Percentiles rank a stretch among this genome's conserved stretches.
phyloP scores from a whole-genome alignment of 139 green algal species.

The Tetraselmis chui region DNA sequence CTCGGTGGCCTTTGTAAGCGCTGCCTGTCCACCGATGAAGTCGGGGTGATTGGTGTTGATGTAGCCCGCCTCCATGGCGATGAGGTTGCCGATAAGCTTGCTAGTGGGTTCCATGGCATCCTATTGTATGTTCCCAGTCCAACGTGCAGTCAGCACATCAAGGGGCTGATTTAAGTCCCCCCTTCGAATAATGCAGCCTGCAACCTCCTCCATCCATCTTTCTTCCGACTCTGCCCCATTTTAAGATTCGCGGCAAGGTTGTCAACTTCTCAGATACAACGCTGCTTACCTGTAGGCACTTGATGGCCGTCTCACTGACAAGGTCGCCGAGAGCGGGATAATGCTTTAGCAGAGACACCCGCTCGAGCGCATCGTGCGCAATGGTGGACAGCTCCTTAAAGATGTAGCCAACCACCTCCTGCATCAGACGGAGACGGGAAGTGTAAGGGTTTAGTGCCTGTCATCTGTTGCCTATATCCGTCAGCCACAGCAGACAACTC shows the following conservation, averaged over 20 bases:
- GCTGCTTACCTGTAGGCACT: not conserved
- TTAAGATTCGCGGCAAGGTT: too few relatives aligned
- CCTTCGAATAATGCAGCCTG: too few relatives aligned
- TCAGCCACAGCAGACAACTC: too few relatives aligned
- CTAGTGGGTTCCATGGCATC: not conserved
- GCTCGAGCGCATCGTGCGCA: not conserved
- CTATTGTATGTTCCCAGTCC: too few relatives aligned
- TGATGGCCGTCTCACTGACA: not conserved
- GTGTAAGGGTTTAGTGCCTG: too few relatives aligned
- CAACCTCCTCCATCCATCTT: too few relatives aligned
- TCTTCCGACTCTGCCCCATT: too few relatives aligned
- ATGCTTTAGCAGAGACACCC: not conserved
- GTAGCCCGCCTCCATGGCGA: not conserved
- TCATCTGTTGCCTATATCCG: too few relatives aligned
- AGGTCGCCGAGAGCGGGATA: not conserved
- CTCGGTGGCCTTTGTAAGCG: not conserved
- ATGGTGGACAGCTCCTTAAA: not conserved
- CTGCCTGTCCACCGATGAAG: constrained; percentile 6
- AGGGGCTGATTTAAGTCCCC: too few relatives aligned
- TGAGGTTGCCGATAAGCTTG: constrained; percentile 1
- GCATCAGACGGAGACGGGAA: too few relatives aligned
- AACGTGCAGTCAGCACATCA: too few relatives aligned
- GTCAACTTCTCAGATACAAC: too few relatives aligned
- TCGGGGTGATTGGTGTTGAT: constrained; percentile 12
- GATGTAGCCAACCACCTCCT: not conserved